Percentiles rank a stretch among this genome's conserved stretches.
phyloP scores from a whole-genome alignment of 495 filamentous ascomycete species.

The Penicillium cinerascens region DNA sequence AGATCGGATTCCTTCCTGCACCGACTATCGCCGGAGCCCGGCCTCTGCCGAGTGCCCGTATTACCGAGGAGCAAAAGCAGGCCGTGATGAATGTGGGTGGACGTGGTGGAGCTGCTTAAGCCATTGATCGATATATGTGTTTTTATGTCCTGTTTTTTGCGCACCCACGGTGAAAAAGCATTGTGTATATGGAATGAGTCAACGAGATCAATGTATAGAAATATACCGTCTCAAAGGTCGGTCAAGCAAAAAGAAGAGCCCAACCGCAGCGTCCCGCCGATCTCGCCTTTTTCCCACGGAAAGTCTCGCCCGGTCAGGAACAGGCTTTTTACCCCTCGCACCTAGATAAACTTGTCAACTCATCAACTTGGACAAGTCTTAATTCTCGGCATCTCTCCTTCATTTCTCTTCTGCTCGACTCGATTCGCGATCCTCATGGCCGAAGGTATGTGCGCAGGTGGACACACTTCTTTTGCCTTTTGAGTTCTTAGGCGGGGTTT shows the following conservation, averaged over 20 bases:
- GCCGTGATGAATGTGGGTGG: conserved; percentile 48
- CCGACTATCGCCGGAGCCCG: conserved; percentile 38
- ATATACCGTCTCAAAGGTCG: neutral
- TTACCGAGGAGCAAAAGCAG: conserved; percentile 51
- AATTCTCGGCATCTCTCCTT: neutral
- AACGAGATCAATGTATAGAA: neutral
- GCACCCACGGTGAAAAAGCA: neutral
- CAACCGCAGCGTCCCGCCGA: conserved; percentile 1
- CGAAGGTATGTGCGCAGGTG: conserved; percentile 20
- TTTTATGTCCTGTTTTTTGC: conserved; percentile 5
- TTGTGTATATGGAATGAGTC: neutral
- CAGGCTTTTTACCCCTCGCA: conserved; percentile 1
- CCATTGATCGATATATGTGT: neutral
- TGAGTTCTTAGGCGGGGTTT: conserved; percentile 9
- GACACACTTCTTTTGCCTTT: conserved; percentile 1
- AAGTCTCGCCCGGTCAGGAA: neutral
- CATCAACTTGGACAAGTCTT: neutral
- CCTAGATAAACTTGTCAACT: neutral
- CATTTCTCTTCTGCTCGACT: neutral
- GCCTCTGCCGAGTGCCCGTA: conserved; percentile 42
- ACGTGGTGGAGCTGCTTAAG: conserved; percentile 38
- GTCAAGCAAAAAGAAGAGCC: conserved; percentile 2
- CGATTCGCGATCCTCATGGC: neutral
- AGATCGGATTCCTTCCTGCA: conserved; percentile 69
- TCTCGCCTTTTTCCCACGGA: conserved; percentile 7